Evolutionary conservation across 2,329 filamentous ascomycete genomes (phyloP).

Genomic region (Talaromyces verruculosus): DNA sequence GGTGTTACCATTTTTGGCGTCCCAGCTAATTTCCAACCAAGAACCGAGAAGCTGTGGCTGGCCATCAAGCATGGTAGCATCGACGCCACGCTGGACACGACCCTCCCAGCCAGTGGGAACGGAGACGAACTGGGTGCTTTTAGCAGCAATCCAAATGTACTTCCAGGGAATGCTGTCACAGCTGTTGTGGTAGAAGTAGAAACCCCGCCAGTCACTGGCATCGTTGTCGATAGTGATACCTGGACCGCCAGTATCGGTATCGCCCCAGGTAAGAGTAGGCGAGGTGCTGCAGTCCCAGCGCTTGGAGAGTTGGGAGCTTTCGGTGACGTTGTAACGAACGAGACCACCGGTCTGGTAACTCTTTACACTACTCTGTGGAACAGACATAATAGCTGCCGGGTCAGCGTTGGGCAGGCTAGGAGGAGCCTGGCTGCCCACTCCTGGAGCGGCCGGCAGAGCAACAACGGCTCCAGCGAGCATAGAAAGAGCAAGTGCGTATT

Average conservation of each 20-base stretch:
- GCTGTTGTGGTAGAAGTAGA: slow-evolving; percentile 17
- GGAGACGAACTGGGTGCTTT: slow-evolving; percentile 12
- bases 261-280: slow-evolving; percentile 13
- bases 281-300: slow-evolving; percentile 14
- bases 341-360: slow-evolving; percentile 15
- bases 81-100: slow-evolving; percentile 13
- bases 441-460: slow-evolving; percentile 3
- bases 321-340: slow-evolving; percentile 5
- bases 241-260: slow-evolving; percentile 12
- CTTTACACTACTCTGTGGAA: slow-evolving; percentile 9
- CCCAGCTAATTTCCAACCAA: slow-evolving; percentile 17
- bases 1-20: neutral
- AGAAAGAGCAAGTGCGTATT: neutral
- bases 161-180: slow-evolving; percentile 15
- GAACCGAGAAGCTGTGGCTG: slow-evolving; percentile 13
- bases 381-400: slow-evolving; percentile 3
- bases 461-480: neutral
- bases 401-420: slow-evolving; percentile 12
- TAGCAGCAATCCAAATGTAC: slow-evolving; percentile 16
- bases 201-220: slow-evolving; percentile 4
- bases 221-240: slow-evolving; percentile 15
- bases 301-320: slow-evolving; percentile 4
- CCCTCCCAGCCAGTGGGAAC: slow-evolving; percentile 9
- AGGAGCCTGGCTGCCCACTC: slow-evolving; percentile 4
- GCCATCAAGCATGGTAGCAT: slow-evolving; percentile 10